Evolutionary conservation across 2,329 filamentous ascomycete genomes (phyloP).

Genomic region (Ascochyta koolunga): DNA sequence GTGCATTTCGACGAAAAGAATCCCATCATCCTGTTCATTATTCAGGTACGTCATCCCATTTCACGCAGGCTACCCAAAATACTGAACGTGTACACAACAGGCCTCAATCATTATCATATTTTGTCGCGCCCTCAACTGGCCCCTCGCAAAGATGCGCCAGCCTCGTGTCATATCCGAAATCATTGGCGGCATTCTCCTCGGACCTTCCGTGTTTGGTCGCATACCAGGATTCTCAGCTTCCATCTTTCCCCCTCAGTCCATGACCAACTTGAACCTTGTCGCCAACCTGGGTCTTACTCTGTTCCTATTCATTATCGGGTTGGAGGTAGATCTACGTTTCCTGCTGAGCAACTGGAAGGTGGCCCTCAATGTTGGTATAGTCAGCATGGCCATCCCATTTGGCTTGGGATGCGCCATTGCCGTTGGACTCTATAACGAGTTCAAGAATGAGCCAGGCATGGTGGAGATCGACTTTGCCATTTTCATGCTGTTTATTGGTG

Average conservation of each 20-base stretch:
- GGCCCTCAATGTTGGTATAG: constrained; percentile 76
- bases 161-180: constrained; percentile 86
- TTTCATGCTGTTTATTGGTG: constrained; percentile 82
- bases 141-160: constrained; percentile 76
- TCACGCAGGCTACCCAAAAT: neutral
- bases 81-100: constrained; percentile 49
- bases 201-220: constrained; percentile 85
- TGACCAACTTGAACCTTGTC: constrained; percentile 76
- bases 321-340: constrained; percentile 83
- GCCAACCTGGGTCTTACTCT: constrained; percentile 84
- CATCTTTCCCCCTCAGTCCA: constrained; percentile 78
- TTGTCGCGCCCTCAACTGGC: constrained; percentile 76
- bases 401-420: constrained; percentile 80
- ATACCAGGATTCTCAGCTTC: constrained; percentile 77
- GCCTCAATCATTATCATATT: constrained; percentile 76
- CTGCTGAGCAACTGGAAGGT: constrained; percentile 81
- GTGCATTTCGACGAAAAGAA: constrained; percentile 71
- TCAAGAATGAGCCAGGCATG: constrained; percentile 62
- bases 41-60: constrained; percentile 62
- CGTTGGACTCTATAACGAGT: constrained; percentile 79
- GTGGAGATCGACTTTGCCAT: constrained; percentile 66
- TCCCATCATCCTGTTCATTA: constrained; percentile 77
- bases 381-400: constrained; percentile 83
- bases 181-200: constrained; percentile 81
- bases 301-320: constrained; percentile 85